Evolutionary conservation across 345 rosid species (phyloP).

Genomic region (Camelina hispida): DNA sequence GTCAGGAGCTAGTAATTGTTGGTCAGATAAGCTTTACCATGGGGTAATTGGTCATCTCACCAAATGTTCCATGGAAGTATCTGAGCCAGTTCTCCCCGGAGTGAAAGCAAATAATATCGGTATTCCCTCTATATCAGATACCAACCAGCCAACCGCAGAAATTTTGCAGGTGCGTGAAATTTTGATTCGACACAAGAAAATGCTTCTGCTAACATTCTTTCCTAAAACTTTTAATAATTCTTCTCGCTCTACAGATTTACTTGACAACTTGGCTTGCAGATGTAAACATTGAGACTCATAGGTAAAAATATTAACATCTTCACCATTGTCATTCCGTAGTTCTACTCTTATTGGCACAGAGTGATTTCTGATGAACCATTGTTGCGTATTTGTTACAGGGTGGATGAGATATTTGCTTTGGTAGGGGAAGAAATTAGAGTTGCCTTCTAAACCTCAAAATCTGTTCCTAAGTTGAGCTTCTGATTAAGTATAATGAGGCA

Average conservation of each 20-base stretch:
- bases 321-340: neutral
- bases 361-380: conserved; percentile 13
- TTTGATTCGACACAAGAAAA: conserved; percentile 7
- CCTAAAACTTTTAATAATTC: neutral
- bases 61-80: conserved; percentile 52
- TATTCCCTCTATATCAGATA: conserved; percentile 41
- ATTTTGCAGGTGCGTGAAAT: conserved; percentile 62
- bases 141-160: conserved; percentile 53
- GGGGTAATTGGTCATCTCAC: conserved; percentile 73
- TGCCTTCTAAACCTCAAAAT: conserved; percentile 36
- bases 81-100: conserved; percentile 55
- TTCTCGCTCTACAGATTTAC: conserved; percentile 55
- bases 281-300: conserved; percentile 61
- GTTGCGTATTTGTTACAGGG: conserved; percentile 50
- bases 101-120: conserved; percentile 49
- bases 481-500: too few relatives aligned
- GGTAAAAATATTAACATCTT: conserved; percentile 51
- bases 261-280: conserved; percentile 89
- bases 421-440: conserved; percentile 73
- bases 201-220: neutral
- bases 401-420: conserved; percentile 62
- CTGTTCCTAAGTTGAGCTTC: neutral
- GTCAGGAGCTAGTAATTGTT: too few relatives aligned
- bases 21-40: conserved; percentile 75
- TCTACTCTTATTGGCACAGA: neutral